These are phyloP conservation scores for Yamadazyma songkhlaensis DNA, from an alignment of 1,139 yeast genomes.

Conservation along the genomic window DNA sequence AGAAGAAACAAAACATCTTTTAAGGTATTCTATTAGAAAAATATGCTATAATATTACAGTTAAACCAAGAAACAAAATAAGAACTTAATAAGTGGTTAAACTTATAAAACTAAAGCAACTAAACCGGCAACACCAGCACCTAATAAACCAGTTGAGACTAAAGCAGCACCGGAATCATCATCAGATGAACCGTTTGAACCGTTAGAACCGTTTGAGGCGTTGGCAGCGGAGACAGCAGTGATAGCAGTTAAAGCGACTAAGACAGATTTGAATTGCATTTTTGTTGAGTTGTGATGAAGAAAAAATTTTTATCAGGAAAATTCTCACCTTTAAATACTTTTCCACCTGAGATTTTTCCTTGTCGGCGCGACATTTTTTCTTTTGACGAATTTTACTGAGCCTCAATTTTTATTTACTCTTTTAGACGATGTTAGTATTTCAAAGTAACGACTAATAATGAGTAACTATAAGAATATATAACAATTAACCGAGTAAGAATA, in stretches of 20 bases:
- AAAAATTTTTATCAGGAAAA: not conserved
- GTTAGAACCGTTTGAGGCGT: constrained; percentile 31
- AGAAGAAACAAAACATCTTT: not conserved
- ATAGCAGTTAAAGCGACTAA: constrained; percentile 42
- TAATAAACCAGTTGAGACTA: constrained; percentile 26
- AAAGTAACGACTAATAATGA: not conserved
- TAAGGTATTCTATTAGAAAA: constrained; percentile 3
- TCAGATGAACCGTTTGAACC: constrained; percentile 24
- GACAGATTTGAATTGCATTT: constrained; percentile 43
- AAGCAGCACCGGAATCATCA: constrained; percentile 17
- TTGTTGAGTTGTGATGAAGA: constrained; percentile 5
- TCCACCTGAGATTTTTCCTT: not conserved
- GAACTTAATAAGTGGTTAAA: constrained; percentile 1
- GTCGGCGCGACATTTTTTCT: not conserved
- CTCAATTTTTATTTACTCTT: not conserved
- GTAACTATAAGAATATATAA: not conserved
- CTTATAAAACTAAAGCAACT: constrained; percentile 40
- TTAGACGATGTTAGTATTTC: not conserved
- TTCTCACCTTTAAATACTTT: not conserved
- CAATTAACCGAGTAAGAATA: too few relatives aligned
- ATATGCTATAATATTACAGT: constrained; percentile 2
- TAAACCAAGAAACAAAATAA: constrained; percentile 1
- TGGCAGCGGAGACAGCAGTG: constrained; percentile 39
- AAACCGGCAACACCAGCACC: constrained; percentile 37
- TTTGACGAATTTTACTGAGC: not conserved